Evolutionary conservation across 441 rosid genomes (phyloP).

Genomic region (Oxalis stricta): DNA sequence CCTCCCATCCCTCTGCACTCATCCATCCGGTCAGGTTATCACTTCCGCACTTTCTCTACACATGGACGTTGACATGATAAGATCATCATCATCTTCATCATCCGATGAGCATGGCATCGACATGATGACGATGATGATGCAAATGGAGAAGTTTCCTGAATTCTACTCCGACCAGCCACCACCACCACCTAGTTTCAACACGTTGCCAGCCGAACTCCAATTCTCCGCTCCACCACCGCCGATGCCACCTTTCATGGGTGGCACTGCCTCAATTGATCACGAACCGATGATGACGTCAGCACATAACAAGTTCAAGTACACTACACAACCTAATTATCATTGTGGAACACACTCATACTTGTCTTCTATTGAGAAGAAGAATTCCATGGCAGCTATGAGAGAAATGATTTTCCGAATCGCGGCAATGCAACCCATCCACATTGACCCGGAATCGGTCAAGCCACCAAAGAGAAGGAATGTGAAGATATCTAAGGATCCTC

Average conservation of each 20-base stretch:
- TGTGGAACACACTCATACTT: conserved; percentile 23
- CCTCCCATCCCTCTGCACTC: conserved; percentile 28
- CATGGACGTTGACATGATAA: conserved; percentile 48
- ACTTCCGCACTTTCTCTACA: conserved; percentile 2
- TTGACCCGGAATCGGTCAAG: conserved; percentile 78
- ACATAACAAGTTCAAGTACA: conserved; percentile 17
- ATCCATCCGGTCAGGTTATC: background rate
- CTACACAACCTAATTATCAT: conserved; percentile 13
- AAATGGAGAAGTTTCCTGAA: conserved; percentile 65
- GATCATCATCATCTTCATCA: no score
- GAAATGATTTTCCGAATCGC: conserved; percentile 86
- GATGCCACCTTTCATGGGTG: conserved; percentile 11
- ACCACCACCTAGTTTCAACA: conserved; percentile 10
- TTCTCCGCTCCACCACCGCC: conserved; percentile 8
- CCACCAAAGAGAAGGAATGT: conserved; percentile 82
- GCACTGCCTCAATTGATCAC: conserved; percentile 21
- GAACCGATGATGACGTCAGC: conserved; percentile 15
- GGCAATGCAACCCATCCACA: conserved; percentile 87
- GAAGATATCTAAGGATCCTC: conserved; percentile 88
- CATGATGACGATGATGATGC: conserved; percentile 69
- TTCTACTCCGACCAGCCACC: conserved; percentile 17
- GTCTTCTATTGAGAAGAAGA: conserved; percentile 35
- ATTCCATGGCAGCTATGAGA: conserved; percentile 63
- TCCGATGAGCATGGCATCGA: conserved; percentile 44
- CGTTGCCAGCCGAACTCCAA: conserved; percentile 10